Evolutionary conservation across 345 rosid species (phyloP).

Genomic region (Euphorbia peplus): DNA sequence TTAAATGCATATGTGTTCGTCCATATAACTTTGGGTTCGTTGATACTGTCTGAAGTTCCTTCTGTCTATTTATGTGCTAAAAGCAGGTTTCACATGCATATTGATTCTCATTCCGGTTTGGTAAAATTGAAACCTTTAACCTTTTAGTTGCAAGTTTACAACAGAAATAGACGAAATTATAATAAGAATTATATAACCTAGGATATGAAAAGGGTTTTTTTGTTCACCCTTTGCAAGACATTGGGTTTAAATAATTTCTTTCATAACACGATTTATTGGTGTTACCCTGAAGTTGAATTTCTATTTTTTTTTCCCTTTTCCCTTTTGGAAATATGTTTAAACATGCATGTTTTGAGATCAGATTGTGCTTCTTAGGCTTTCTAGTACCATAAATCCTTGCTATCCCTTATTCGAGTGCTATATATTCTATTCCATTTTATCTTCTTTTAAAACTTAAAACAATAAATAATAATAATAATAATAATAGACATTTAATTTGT

Average conservation of each 20-base stretch:
- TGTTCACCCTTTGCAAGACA: background rate
- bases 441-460: too few species aligned
- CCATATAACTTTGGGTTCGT: too few species aligned
- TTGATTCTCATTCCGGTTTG: background rate
- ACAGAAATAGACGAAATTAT: background rate
- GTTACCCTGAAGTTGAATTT: background rate
- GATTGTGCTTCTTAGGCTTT: background rate
- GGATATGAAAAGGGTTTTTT: background rate
- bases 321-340: background rate
- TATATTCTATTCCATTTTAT: background rate
- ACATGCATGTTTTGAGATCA: background rate
- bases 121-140: background rate
- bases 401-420: background rate
- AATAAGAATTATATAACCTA: background rate
- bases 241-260: background rate
- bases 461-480: too few species aligned
- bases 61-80: background rate
- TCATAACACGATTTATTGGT: too few species aligned
- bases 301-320: too few species aligned
- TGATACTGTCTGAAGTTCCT: too few species aligned
- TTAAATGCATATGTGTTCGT: too few species aligned
- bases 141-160: background rate
- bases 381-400: background rate
- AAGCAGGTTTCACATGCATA: background rate
- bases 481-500: background rate